A percentile compares a stretch with the other conserved stretches of the same genome.
Conservation (phyloP, 768 basidiomycete genomes). For the Asterophora parasitica region DNA sequence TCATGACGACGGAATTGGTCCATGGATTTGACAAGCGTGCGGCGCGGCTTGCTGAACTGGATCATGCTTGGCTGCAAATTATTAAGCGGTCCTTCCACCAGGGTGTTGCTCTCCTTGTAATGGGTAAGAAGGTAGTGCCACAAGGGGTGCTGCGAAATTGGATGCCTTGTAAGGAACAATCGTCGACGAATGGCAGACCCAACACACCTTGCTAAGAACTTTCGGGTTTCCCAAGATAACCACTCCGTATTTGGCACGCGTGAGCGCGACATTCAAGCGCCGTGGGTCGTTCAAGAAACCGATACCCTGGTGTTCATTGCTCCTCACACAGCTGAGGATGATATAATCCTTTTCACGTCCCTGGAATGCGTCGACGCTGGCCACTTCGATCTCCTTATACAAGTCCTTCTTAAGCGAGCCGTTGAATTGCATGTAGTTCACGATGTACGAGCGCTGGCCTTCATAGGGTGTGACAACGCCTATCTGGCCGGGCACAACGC, state of each 20-base stretch:
- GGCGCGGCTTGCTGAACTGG: conserved; percentile 96
- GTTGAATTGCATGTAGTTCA: conserved; percentile 99
- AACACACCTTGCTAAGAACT: conserved; percentile 90
- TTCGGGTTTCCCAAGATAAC: conserved; percentile 99
- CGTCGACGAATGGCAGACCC: neutral
- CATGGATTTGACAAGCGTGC: conserved; percentile 83
- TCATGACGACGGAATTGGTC: conserved; percentile 93
- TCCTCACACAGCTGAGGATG: conserved; percentile 94
- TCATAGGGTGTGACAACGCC: conserved; percentile 99
- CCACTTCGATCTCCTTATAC: conserved; percentile 99
- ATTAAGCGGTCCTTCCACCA: conserved; percentile 95
- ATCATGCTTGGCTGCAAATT: conserved; percentile 99
- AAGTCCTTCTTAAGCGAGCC: conserved; percentile 98
- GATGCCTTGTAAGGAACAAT: conserved; percentile 9
- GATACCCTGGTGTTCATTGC: conserved; percentile 99
- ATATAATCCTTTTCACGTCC: conserved; percentile 99
- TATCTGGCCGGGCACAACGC: conserved; percentile 92
- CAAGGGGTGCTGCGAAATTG: conserved; percentile 73
- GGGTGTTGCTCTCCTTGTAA: conserved; percentile 91
- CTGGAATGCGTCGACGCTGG: conserved; percentile 98
- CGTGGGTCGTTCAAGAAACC: conserved; percentile 98
- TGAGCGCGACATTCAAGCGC: conserved; percentile 93
- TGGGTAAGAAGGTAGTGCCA: conserved; percentile 99
- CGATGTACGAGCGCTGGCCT: conserved; percentile 96
- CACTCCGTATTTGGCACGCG: conserved; percentile 95